A percentile compares a stretch with the other conserved stretches of the same genome.
Conservation (phyloP, 2,329 filamentous ascomycete genomes). For the Erysiphe pulchra region DNA sequence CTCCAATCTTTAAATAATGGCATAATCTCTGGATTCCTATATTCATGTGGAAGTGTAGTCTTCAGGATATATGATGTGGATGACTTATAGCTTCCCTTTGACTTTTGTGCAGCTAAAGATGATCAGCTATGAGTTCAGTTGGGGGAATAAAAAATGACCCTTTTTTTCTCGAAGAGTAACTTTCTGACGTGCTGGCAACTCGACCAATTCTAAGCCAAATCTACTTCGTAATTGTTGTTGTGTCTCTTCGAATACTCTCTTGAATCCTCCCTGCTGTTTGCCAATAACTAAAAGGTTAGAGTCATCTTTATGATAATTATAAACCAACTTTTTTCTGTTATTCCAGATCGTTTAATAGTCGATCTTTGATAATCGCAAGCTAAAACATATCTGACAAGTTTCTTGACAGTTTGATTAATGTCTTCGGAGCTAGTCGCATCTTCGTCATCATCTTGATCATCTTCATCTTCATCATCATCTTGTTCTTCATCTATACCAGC, state of each 20-base stretch:
- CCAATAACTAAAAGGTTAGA: constrained; percentile 6
- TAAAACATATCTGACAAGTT: constrained; percentile 40
- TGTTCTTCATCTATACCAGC: no score
- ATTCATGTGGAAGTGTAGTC: constrained; percentile 41
- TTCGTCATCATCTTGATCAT: no score
- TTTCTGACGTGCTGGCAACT: constrained; percentile 61
- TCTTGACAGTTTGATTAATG: constrained; percentile 30
- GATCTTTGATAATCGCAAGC: constrained; percentile 38
- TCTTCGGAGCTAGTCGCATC: constrained; percentile 1
- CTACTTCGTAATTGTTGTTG: constrained; percentile 42
- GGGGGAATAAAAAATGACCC: constrained; percentile 21
- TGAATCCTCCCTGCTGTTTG: constrained; percentile 42
- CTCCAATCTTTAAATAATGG: constrained; percentile 41
- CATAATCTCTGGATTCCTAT: constrained; percentile 40
- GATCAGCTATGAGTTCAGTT: constrained; percentile 15
- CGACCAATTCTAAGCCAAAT: constrained; percentile 84
- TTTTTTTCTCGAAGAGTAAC: constrained; percentile 55
- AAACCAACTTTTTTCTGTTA: constrained; percentile 31
- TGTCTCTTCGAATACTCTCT: constrained; percentile 47
- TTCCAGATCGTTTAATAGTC: constrained; percentile 32
- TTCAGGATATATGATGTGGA: constrained; percentile 56
- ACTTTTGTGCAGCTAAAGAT: constrained; percentile 13
- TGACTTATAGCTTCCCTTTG: constrained; percentile 22
- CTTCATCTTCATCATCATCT: no score
- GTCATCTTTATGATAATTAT: not conserved